phyloP scores from a whole-genome alignment of 768 basidiomycete genomes.

The Mycena metata region DNA sequence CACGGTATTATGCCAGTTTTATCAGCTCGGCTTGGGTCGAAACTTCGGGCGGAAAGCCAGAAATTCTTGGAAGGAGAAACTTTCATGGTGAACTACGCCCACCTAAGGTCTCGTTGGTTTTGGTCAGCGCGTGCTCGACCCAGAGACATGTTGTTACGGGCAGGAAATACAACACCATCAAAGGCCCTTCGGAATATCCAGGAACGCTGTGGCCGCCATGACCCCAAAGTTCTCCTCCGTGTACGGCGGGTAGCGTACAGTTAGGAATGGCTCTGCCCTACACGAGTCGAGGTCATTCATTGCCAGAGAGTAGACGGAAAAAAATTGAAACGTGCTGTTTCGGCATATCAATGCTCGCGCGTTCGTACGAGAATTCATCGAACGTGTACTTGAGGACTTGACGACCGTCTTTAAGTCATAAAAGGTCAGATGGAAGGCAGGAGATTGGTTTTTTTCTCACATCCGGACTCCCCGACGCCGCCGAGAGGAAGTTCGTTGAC shows the following conservation, averaged over 20 bases:
- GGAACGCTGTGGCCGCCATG: background rate
- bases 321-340: conserved; percentile 55
- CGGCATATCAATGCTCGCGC: conserved; percentile 65
- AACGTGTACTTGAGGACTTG: conserved; percentile 68
- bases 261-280: conserved; percentile 58
- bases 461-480: conserved; percentile 74
- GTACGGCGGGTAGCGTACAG: conserved; percentile 66
- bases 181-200: background rate
- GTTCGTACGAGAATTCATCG: conserved; percentile 65
- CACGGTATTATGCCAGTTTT: too few relatives aligned
- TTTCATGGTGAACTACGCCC: too few relatives aligned
- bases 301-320: background rate
- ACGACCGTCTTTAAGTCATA: conserved; percentile 61
- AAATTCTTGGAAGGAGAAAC: too few relatives aligned
- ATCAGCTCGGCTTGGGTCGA: too few relatives aligned
- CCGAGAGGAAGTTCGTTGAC: conserved; percentile 61
- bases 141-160: too few relatives aligned
- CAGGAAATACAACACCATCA: too few relatives aligned
- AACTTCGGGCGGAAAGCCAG: too few relatives aligned
- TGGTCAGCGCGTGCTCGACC: too few relatives aligned
- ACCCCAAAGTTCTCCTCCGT: conserved; percentile 16
- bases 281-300: conserved; percentile 1
- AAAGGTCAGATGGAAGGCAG: too few relatives aligned
- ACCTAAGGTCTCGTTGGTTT: too few relatives aligned
- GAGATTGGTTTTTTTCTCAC: too few relatives aligned